A percentile compares a stretch with the other conserved stretches of the same genome.
phyloP scores from a whole-genome alignment of 163 green algal species.

The Scenedesmus sp. region DNA sequence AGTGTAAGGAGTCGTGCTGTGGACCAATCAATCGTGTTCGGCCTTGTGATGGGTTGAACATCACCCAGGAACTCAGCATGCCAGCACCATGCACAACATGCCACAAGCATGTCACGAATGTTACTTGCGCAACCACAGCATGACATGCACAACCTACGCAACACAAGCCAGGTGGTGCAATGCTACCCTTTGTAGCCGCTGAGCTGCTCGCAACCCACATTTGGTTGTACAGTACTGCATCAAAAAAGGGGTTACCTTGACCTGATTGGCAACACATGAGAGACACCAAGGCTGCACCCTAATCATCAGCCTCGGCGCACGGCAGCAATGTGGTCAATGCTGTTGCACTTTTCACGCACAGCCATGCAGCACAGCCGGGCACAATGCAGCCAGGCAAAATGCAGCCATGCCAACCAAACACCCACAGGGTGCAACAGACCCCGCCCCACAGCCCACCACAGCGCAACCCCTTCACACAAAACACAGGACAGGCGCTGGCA shows the following conservation, averaged over 20 bases:
- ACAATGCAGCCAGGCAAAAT: neutral
- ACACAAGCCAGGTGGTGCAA: neutral
- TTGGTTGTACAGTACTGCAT: neutral
- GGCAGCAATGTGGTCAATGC: neutral
- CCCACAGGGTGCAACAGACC: neutral
- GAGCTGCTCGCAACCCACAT: neutral
- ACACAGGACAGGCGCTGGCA: neutral
- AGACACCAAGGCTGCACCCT: neutral
- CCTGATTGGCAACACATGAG: neutral
- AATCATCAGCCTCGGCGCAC: neutral
- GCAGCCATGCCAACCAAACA: neutral
- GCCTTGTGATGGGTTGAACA: neutral
- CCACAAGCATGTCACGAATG: neutral
- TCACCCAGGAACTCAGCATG: neutral
- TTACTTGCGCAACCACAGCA: neutral
- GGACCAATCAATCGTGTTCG: neutral
- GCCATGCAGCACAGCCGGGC: neutral
- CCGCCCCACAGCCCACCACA: neutral
- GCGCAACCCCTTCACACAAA: neutral
- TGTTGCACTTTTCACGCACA: neutral
- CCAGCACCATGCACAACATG: neutral
- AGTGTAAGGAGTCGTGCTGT: neutral
- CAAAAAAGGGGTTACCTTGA: neutral
- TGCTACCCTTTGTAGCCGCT: neutral
- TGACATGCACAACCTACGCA: neutral